A percentile compares a stretch with the other conserved stretches of the same genome.
Evolutionary conservation across 768 basidiomycete species (phyloP).

Genomic region (Pulveroboletus sp.): DNA sequence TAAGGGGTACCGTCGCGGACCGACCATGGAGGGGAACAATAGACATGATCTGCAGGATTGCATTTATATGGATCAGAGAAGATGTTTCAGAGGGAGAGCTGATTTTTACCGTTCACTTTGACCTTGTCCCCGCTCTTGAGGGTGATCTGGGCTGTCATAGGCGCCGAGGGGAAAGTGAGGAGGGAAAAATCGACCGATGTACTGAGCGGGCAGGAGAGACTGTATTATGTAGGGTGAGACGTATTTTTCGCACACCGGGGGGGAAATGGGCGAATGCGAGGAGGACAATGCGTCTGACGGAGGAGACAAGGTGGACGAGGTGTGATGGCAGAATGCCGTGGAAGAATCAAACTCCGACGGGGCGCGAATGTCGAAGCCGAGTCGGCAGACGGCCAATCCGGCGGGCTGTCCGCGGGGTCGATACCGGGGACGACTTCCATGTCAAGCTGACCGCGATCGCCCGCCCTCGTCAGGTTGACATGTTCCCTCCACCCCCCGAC

Average conservation of each 20-base stretch:
- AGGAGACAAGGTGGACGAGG: slow-evolving; percentile 36
- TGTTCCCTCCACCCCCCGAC: neutral
- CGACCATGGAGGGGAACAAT: slow-evolving; percentile 91
- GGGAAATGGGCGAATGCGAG: slow-evolving; percentile 18
- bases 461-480: neutral
- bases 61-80: slow-evolving; percentile 15
- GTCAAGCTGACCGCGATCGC: neutral
- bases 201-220: slow-evolving; percentile 5
- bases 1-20: slow-evolving; percentile 93
- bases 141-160: slow-evolving; percentile 38
- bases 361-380: slow-evolving; percentile 30
- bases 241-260: slow-evolving; percentile 25
- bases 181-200: slow-evolving; percentile 26
- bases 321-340: slow-evolving; percentile 30
- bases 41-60: slow-evolving; percentile 82
- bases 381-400: neutral
- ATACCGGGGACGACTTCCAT: too few species aligned
- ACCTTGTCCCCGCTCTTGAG: slow-evolving; percentile 83
- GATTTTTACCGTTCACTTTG: slow-evolving; percentile 75
- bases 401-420: too few species aligned
- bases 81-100: slow-evolving; percentile 14
- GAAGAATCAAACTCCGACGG: slow-evolving; percentile 34
- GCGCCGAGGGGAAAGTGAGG: slow-evolving; percentile 14
- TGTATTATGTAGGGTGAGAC: neutral
- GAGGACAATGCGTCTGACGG: slow-evolving; percentile 24